phyloP scores from a whole-genome alignment of 2,329 filamentous ascomycete genomes.

The Fusarium sp. region DNA sequence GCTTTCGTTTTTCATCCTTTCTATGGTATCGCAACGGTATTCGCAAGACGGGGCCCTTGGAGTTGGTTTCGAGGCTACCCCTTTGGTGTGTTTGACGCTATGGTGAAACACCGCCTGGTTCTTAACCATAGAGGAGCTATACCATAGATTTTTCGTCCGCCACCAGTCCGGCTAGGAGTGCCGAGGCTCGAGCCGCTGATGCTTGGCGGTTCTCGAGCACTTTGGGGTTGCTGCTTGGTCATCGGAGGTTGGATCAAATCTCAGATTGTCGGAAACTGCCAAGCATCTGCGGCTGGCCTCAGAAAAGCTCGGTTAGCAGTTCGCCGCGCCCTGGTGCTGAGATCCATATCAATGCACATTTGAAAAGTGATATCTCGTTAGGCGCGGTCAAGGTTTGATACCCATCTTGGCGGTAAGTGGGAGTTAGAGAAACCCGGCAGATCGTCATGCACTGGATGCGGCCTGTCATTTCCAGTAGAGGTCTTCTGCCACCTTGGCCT shows the following conservation, averaged over 20 bases:
- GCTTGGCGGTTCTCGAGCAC: conserved; percentile 26
- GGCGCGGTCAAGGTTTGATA: conserved; percentile 33
- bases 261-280: background rate
- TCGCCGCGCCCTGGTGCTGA: conserved; percentile 23
- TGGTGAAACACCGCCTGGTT: conserved; percentile 35
- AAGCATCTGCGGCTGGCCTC: conserved; percentile 25
- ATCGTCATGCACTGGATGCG: conserved; percentile 20
- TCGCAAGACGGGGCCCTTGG: conserved; percentile 17
- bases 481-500: conserved; percentile 65
- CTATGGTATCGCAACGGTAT: conserved; percentile 21
- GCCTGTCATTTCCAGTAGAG: conserved; percentile 67
- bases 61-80: conserved; percentile 1
- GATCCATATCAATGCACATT: conserved; percentile 29
- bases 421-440: conserved; percentile 15
- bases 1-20: conserved; percentile 14
- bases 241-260: conserved; percentile 30
- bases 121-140: conserved; percentile 27
- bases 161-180: conserved; percentile 26
- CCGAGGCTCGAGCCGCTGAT: conserved; percentile 10
- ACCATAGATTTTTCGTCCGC: conserved; percentile 25
- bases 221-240: conserved; percentile 16
- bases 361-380: conserved; percentile 19
- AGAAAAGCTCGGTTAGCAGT: conserved; percentile 21
- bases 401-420: conserved; percentile 26
- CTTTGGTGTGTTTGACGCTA: conserved; percentile 25